phyloP scores from a whole-genome alignment of 805 yeast species.

The Ogataea wickerhamii region DNA sequence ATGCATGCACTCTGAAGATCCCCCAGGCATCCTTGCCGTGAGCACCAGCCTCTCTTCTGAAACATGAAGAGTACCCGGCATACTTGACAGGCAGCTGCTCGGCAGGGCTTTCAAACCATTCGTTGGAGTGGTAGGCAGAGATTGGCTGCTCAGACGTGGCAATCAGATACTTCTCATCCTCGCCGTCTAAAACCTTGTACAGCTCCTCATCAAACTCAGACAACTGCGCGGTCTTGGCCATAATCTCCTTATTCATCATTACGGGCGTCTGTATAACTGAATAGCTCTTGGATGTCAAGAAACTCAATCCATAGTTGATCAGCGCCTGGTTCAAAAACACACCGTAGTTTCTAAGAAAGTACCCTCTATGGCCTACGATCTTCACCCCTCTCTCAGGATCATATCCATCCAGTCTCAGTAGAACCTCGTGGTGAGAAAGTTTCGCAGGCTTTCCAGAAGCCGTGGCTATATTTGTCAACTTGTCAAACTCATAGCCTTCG shows the following conservation, averaged over 20 bases:
- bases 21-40: constrained; percentile 99
- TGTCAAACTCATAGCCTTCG: constrained; percentile 47
- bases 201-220: constrained; percentile 97
- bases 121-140: constrained; percentile 94
- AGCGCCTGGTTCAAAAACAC: constrained; percentile 97
- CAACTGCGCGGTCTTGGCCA: constrained; percentile 99
- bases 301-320: constrained; percentile 90
- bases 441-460: constrained; percentile 73
- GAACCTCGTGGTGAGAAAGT: constrained; percentile 92
- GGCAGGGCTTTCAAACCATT: constrained; percentile 97
- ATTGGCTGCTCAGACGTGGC: constrained; percentile 99
- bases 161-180: constrained; percentile 94
- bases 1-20: constrained; percentile 97
- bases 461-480: constrained; percentile 62
- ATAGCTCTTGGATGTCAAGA: constrained; percentile 71
- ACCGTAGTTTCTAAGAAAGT: constrained; percentile 91
- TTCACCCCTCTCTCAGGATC: constrained; percentile 99
- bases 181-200: constrained; percentile 95
- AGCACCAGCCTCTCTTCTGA: constrained; percentile 99
- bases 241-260: constrained; percentile 98
- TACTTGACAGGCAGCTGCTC: constrained; percentile 96
- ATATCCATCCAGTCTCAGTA: constrained; percentile 92
- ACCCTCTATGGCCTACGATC: constrained; percentile 98
- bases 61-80: constrained; percentile 98
- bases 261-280: constrained; percentile 96